Evolutionary conservation across 1,284 basidiomycete species (phyloP).

Genomic region (Apiotrichum mycotoxinovorans): DNA sequence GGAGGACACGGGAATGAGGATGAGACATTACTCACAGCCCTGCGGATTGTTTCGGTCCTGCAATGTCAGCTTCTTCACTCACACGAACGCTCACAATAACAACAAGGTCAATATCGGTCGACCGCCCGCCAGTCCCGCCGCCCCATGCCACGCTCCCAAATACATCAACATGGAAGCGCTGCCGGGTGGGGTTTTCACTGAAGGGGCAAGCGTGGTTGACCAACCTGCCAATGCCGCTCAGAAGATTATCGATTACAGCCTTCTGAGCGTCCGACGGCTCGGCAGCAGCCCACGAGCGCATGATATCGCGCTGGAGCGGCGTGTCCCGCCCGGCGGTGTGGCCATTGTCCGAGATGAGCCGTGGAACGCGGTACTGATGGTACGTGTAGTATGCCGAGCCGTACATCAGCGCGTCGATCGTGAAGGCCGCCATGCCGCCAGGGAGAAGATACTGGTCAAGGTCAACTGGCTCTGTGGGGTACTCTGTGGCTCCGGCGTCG

Average conservation of each 20-base stretch:
- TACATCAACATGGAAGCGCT: constrained; percentile 43
- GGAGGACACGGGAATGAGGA: too few relatives aligned
- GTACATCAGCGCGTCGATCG: not conserved
- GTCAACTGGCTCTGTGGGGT: not conserved
- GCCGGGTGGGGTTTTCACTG: not conserved
- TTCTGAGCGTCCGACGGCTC: not conserved
- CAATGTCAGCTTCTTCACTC: constrained; percentile 11
- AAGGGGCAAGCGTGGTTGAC: not conserved
- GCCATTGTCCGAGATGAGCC: not conserved
- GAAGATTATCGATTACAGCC: not conserved
- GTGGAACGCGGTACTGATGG: not conserved
- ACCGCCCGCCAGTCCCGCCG: constrained; percentile 36
- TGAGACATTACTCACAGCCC: constrained; percentile 29
- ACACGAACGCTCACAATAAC: constrained; percentile 28
- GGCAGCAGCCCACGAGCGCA: not conserved
- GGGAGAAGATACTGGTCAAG: not conserved
- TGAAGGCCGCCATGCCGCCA: not conserved
- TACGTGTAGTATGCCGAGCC: not conserved
- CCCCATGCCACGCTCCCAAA: constrained; percentile 51
- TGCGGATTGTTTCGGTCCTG: constrained; percentile 33
- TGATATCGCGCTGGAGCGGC: not conserved
- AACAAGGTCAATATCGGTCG: constrained; percentile 46
- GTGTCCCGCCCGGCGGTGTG: not conserved
- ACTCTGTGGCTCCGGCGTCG: too few relatives aligned
- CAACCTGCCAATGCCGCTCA: not conserved